Evolutionary conservation across 257 asterid genomes (phyloP).

Genomic region (Solanum verrucosum): DNA sequence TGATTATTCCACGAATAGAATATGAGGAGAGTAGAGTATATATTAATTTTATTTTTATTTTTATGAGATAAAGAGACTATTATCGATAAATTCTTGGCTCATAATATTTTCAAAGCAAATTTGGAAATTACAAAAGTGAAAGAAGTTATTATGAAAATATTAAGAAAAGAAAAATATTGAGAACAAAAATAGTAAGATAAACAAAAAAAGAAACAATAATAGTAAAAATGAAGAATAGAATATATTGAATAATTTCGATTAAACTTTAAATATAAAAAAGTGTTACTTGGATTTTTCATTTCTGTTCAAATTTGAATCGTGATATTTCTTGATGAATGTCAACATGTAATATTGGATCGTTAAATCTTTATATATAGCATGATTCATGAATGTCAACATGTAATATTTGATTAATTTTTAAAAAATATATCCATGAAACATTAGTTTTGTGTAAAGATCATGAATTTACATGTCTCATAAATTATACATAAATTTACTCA

Average conservation of each 20-base stretch:
- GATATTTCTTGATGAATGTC: background rate
- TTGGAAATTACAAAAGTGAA: background rate
- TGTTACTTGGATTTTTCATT: background rate
- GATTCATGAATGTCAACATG: background rate
- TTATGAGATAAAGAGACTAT: background rate
- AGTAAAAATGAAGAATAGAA: background rate
- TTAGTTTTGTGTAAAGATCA: background rate
- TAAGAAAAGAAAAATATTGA: background rate
- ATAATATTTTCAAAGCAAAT: background rate
- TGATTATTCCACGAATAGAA: background rate
- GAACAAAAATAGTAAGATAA: background rate
- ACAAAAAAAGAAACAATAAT: background rate
- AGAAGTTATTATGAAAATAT: background rate
- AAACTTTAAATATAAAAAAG: background rate
- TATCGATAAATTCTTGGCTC: accelerated
- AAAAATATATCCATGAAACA: background rate
- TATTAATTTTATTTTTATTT: background rate
- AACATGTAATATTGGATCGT: too few relatives aligned
- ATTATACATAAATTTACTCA: too few relatives aligned
- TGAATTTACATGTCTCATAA: background rate
- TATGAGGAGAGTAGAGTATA: background rate
- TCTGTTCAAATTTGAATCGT: background rate
- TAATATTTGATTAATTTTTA: background rate
- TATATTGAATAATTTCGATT: background rate
- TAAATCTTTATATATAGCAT: too few relatives aligned